A percentile compares a stretch with the other conserved stretches of the same genome.
Conservation (phyloP, 2,329 filamentous ascomycete species). For the Microascus cirrosus region DNA sequence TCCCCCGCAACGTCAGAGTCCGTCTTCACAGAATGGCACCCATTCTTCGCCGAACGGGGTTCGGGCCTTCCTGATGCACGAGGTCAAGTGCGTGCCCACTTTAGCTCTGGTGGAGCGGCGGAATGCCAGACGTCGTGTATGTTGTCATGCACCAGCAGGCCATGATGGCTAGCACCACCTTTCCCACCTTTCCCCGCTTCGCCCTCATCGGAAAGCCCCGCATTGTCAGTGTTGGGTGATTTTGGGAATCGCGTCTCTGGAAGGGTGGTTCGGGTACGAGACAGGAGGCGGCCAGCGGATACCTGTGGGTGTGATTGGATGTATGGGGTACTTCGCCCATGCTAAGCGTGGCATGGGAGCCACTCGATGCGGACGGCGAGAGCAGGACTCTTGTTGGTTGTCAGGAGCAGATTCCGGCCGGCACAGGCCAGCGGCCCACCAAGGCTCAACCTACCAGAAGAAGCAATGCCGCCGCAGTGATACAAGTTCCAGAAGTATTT, state of each 20-base stretch:
- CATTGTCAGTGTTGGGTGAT: background rate
- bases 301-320: constrained; percentile 4
- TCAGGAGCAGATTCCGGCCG: background rate
- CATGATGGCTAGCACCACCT: background rate
- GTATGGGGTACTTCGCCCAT: constrained; percentile 2
- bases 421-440: background rate
- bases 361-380: background rate
- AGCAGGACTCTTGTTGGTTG: background rate
- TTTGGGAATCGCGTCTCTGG: background rate
- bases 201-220: background rate
- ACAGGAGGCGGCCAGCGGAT: background rate
- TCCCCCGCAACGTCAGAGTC: background rate
- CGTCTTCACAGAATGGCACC: background rate
- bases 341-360: background rate
- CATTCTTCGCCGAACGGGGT: background rate
- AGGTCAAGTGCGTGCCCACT: background rate
- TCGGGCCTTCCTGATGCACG: background rate
- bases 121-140: background rate
- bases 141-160: background rate
- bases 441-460: constrained; percentile 2
- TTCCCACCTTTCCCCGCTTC: constrained; percentile 1
- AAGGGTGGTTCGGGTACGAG: constrained; percentile 2
- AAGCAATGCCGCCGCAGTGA: constrained; percentile 2
- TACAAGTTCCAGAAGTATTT: background rate
- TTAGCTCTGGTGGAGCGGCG: background rate